Base-by-base conservation (phyloP, 805 yeast genomes). In the Metschnikowia lunata region DNA sequence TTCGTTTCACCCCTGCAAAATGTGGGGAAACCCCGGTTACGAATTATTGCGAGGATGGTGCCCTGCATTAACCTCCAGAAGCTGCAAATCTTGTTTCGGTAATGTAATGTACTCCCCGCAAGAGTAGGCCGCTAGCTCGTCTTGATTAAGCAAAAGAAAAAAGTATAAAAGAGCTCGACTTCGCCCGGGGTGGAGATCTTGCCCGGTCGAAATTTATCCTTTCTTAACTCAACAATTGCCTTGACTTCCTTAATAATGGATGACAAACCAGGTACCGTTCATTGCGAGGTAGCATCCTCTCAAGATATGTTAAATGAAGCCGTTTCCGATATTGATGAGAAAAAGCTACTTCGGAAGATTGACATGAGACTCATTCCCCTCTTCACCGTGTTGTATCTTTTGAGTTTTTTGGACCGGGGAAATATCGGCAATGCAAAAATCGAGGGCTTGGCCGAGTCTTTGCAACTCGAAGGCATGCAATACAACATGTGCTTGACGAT, bases 341-440 rank as follows among this genome's bases (percentile, higher is more conserved):
- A 56, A 34, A 74, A 67, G 51, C 63, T 85, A 23, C 76, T 78
- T 78, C 67, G 79, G 73, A 85, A 83, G 55, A 69, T 82, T 30
- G 91, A 85, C 55, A 42, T 79, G 0, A 77, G 86, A 48, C 80
- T 86, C 30, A 81, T 85, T 28, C 88, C 90, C 4, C 82, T 88
- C 9, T 82, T 87, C 52, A 80, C 89, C 56, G 55, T 85, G 27
- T 68, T 87, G 31, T 87, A 87, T 57, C 78, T 87, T 61, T 72
- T 86, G 49, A 83, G 91, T 1, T 87, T 86, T 58, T 66, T 87
- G 57, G 95, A 87, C 61, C 72, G 95, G 62, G 90, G 86, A 47
- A 87, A 87, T 61, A 84, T 87, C 48, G 80, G 90, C 27, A 86
- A 87, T 62, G 95, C 95, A 8, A 80, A 79, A 46, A 76, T 83